phyloP scores from a whole-genome alignment of 2,329 filamentous ascomycete genomes.

The Nothomitra cinnamomea region DNA sequence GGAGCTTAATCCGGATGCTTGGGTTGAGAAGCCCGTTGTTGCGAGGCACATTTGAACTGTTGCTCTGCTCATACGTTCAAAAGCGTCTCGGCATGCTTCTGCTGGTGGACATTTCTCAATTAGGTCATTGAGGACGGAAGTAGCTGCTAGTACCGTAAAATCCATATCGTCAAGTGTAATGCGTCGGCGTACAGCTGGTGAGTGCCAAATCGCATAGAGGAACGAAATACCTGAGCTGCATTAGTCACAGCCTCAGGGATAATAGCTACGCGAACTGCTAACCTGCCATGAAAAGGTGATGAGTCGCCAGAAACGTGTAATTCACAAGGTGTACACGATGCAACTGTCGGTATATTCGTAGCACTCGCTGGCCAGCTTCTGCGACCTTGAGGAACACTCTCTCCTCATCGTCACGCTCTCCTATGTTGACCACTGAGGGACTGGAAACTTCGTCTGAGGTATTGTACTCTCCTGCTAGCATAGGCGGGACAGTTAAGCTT shows the following conservation, averaged over 20 bases:
- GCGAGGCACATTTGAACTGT: constrained; percentile 90
- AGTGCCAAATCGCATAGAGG: constrained; percentile 95
- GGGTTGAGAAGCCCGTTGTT: constrained; percentile 57
- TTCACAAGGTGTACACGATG: constrained; percentile 82
- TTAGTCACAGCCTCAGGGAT: neutral
- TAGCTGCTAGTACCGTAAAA: constrained; percentile 84
- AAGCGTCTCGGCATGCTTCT: constrained; percentile 85
- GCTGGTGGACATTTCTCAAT: constrained; percentile 91
- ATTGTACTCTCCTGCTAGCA: constrained; percentile 63
- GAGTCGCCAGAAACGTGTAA: constrained; percentile 88
- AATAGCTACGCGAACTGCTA: constrained; percentile 19
- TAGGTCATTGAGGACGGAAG: constrained; percentile 78
- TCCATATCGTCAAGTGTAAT: constrained; percentile 84
- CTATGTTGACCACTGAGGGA: constrained; percentile 42
- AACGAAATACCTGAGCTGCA: constrained; percentile 54
- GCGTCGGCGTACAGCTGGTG: constrained; percentile 19
- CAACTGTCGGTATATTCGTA: constrained; percentile 78
- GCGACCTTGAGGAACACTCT: constrained; percentile 87
- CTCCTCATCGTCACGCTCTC: constrained; percentile 68
- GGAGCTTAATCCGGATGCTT: constrained; percentile 3
- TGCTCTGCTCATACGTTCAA: constrained; percentile 86
- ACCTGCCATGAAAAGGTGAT: constrained; percentile 94
- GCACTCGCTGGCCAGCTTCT: constrained; percentile 81
- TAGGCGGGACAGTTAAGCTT: constrained; percentile 68
- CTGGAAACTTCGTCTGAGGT: constrained; percentile 41